Evolutionary conservation across 1,139 yeast genomes (phyloP).

Genomic region (Yamadazyma membranifaciens): DNA sequence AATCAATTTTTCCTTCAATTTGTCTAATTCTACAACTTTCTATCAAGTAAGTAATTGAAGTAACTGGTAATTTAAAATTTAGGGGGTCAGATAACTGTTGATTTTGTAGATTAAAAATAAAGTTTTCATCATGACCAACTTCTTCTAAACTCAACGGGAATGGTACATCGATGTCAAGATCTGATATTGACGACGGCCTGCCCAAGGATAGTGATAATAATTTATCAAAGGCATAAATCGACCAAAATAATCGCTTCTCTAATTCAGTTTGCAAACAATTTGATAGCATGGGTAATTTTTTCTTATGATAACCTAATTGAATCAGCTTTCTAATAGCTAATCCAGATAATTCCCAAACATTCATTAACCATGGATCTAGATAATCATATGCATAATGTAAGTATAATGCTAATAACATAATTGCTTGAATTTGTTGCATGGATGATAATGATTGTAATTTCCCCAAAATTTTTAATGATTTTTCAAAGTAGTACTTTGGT

Average conservation of each 20-base stretch:
- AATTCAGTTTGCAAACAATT: conserved; percentile 11
- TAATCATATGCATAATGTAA: conserved; percentile 13
- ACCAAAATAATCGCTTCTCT: conserved; percentile 16
- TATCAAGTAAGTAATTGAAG: conserved; percentile 18
- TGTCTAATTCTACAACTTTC: conserved; percentile 20
- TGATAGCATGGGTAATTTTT: conserved; percentile 8
- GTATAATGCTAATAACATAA: conserved; percentile 15
- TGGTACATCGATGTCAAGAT: conserved; percentile 11
- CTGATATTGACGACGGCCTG: conserved; percentile 12
- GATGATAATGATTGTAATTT: conserved; percentile 6
- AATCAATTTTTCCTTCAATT: conserved; percentile 19
- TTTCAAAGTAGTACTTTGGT: conserved; percentile 14
- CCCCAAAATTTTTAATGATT: conserved; percentile 10
- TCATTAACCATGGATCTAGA: conserved; percentile 13
- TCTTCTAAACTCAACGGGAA: conserved; percentile 15
- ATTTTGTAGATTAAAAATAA: conserved; percentile 7
- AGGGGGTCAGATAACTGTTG: conserved; percentile 3
- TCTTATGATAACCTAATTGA: conserved; percentile 14
- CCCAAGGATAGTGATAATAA: conserved; percentile 10
- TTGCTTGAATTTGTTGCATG: conserved; percentile 14
- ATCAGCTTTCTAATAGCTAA: conserved; percentile 14
- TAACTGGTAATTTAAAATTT: conserved; percentile 15
- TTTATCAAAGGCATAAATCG: conserved; percentile 11
- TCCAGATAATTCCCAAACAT: conserved; percentile 17
- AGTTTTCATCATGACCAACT: conserved; percentile 6